phyloP scores from a whole-genome alignment of 140 eudicot species.

The Stevia rebaudiana region DNA sequence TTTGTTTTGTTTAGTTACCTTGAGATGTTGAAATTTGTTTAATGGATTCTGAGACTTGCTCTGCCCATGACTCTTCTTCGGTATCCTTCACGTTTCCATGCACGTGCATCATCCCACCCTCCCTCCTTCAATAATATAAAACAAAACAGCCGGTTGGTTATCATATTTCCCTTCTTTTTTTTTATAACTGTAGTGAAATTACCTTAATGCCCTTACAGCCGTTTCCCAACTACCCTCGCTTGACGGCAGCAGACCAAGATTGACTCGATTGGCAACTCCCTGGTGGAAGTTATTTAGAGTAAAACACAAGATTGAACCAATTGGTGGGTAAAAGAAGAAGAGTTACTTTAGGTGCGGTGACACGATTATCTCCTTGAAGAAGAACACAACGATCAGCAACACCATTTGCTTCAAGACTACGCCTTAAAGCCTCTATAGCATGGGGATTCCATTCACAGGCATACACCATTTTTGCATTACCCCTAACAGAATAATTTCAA shows the following conservation, averaged over 20 bases:
- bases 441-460: slow-evolving; percentile 99
- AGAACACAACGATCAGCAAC: slow-evolving; percentile 86
- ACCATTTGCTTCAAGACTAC: slow-evolving; percentile 57
- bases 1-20: slow-evolving; percentile 39
- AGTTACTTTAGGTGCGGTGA: slow-evolving; percentile 76
- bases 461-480: slow-evolving; percentile 75
- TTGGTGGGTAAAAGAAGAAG: neutral
- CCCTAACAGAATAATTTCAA: no score
- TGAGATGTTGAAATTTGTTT: slow-evolving; percentile 56
- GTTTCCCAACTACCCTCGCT: slow-evolving; percentile 93
- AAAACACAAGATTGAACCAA: no score
- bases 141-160: neutral
- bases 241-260: slow-evolving; percentile 92
- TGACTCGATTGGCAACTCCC: slow-evolving; percentile 94
- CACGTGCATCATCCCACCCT: slow-evolving; percentile 81
- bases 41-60: slow-evolving; percentile 52
- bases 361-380: slow-evolving; percentile 90
- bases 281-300: no score
- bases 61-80: slow-evolving; percentile 68
- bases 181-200: slow-evolving; percentile 5
- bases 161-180: no score
- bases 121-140: slow-evolving; percentile 38
- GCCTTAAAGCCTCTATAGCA: slow-evolving; percentile 89
- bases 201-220: slow-evolving; percentile 91
- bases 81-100: slow-evolving; percentile 90